Evolutionary conservation across 179 eudicot genomes (phyloP), one percentile per base, ranked within the genome.

Genomic region (Silene vulgaris): DNA sequence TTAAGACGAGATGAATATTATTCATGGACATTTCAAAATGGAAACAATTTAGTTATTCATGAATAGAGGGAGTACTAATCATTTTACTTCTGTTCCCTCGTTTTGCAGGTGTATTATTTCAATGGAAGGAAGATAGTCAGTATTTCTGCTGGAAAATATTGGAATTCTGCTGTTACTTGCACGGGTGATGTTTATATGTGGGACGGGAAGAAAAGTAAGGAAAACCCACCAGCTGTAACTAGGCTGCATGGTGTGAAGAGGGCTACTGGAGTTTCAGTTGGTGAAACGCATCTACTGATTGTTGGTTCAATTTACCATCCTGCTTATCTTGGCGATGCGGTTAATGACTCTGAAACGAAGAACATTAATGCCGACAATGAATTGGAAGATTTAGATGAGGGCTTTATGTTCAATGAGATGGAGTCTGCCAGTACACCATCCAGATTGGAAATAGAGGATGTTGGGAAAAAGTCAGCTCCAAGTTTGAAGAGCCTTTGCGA

Each of bases 401-500:
- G 88, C 43, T 88, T 96, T 68, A 80, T 87, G 76, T 90, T 82
- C 77, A 79, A 88, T 79, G 96, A 86, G 29, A 50, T 75, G 62
- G 91, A 88, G 73, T 69, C 81, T 28, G 80, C 81, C 70, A 79
- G 80, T 12, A 54, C 63, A 20, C 65, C 65, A 63, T 66, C 76
- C 56, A n/a, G 78, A 14, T 14, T 67, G 63, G 74, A 75, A 75
- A 82, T 82, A 50, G 88, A 80, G 62, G 79, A 79, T 75, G 45
- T 28, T 54, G 78, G 75, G 29, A 76, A 59, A 20, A 79, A 74
- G 80, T 64, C 48, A 43, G 82, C 78, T 50, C 96, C 99, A 8
- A 93, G 92, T 80, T 85, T 96, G 75, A 93, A 93, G 81, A 88
- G 92, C 84, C 89, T 96, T 30, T 96, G 99, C 77, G 99, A 90